Evolutionary conservation across 2,329 filamentous ascomycete species (phyloP).

Genomic region (Ustilaginoidea virens): DNA sequence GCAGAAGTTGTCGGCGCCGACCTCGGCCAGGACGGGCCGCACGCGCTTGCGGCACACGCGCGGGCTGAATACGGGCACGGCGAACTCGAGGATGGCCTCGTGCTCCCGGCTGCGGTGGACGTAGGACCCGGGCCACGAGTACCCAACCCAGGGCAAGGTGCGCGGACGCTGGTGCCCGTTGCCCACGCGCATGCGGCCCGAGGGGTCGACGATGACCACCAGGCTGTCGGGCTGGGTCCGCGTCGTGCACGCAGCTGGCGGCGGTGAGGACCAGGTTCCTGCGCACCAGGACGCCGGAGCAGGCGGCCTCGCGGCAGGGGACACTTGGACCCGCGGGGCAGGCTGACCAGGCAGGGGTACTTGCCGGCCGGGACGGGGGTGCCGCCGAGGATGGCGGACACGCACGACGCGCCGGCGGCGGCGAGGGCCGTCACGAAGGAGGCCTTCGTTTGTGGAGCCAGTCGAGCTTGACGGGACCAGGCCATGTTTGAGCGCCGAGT

Average conservation of each 20-base stretch:
- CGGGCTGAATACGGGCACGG: background rate
- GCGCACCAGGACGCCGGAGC: conserved; percentile 1
- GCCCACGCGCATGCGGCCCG: background rate
- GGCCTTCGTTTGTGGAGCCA: too few species aligned
- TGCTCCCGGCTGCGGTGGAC: too few species aligned
- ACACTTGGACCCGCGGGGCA: background rate
- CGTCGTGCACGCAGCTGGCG: conserved; percentile 1
- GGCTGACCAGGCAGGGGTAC: conserved; percentile 2
- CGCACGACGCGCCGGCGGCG: too few species aligned
- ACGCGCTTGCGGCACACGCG: background rate
- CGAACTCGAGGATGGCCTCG: background rate
- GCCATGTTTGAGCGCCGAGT: too few species aligned
- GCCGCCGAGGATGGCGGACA: conserved; percentile 2
- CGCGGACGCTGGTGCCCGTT: too few species aligned
- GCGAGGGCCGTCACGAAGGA: too few species aligned
- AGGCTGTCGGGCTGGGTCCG: background rate
- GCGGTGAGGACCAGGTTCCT: conserved; percentile 2
- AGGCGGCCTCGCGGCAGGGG: background rate
- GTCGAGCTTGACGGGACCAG: too few species aligned
- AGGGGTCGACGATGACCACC: background rate
- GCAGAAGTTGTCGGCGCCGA: conserved; percentile 2
- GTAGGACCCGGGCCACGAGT: too few species aligned
- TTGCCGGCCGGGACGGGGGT: background rate
- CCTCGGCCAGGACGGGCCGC: background rate
- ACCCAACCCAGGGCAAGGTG: too few species aligned